Percentiles rank a stretch among this genome's conserved stretches.
phyloP scores from a whole-genome alignment of 2,329 filamentous ascomycete species.

The Samsoniella hepiali region DNA sequence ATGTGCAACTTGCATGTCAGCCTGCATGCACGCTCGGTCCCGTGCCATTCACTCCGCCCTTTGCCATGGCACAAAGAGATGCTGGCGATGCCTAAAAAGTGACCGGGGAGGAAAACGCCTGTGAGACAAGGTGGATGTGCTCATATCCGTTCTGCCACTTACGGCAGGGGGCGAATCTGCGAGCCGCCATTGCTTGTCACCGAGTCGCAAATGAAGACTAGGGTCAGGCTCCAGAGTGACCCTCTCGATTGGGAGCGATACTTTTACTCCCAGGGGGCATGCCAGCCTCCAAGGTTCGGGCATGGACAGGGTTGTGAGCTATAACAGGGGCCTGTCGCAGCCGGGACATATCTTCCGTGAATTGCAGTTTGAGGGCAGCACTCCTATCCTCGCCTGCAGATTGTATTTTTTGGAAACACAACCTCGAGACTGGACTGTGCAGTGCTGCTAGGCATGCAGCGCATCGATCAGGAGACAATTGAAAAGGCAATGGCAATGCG shows the following conservation, averaged over 20 bases:
- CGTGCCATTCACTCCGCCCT: conserved; percentile 11
- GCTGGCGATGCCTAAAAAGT: neutral
- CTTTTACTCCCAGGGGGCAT: neutral
- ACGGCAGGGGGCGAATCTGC: neutral
- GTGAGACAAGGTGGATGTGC: conserved; percentile 2
- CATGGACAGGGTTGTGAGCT: conserved; percentile 11
- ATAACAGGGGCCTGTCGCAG: conserved; percentile 8
- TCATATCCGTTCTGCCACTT: neutral
- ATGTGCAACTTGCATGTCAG: conserved; percentile 10
- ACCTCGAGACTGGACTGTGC: too few species aligned
- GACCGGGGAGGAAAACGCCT: neutral
- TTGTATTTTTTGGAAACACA: neutral
- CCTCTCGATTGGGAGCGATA: neutral
- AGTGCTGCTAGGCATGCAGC: neutral
- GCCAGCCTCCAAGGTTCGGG: neutral
- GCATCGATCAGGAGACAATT: neutral
- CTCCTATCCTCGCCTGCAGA: neutral
- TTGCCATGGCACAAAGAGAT: neutral
- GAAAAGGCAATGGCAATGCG: neutral
- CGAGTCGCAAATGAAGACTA: neutral
- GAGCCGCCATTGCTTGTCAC: neutral
- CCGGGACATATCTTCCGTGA: neutral
- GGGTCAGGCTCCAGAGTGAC: neutral
- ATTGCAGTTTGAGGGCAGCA: neutral
- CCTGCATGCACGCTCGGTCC: conserved; percentile 12